Conservation (phyloP, 139 green algal genomes). For the Mychonastes homosphaera region DNA sequence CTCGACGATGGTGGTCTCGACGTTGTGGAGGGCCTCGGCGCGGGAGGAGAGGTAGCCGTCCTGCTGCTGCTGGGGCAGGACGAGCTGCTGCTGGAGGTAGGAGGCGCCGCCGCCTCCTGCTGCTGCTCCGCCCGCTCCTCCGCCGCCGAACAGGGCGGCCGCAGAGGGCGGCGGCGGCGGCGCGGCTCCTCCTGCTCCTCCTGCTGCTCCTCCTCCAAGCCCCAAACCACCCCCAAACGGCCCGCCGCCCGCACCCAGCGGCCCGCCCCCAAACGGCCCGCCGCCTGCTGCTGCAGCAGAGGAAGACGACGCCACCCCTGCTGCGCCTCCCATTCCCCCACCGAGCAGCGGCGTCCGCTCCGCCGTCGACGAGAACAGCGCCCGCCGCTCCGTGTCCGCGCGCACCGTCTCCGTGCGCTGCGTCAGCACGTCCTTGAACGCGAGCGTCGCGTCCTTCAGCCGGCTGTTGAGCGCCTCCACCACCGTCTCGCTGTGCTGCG, state of each 20-base stretch:
- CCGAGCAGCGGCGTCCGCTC: conserved; percentile 21
- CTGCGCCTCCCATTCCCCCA: too few relatives aligned
- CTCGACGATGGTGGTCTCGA: conserved; percentile 94
- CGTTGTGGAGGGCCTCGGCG: conserved; percentile 79
- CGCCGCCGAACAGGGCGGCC: conserved; percentile 12
- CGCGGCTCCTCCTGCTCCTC: conserved; percentile 10
- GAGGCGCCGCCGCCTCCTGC: background rate
- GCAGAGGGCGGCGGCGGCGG: conserved; percentile 14
- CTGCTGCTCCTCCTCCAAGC: too few relatives aligned
- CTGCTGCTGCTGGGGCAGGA: conserved; percentile 18
- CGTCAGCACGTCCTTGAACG: conserved; percentile 92
- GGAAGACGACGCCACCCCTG: background rate
- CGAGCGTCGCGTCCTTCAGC: conserved; percentile 75
- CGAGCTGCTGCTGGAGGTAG: background rate
- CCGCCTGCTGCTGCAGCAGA: background rate
- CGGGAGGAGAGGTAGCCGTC: conserved; percentile 48
- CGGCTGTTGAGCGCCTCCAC: conserved; percentile 73
- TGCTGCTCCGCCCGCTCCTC: conserved; percentile 6
- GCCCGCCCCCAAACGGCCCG: too few relatives aligned
- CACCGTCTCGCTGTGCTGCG: conserved; percentile 74
- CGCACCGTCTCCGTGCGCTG: conserved; percentile 82
- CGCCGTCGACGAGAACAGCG: conserved; percentile 64
- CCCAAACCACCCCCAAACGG: too few relatives aligned
- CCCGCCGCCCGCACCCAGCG: too few relatives aligned
- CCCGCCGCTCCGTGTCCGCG: conserved; percentile 59